A percentile compares a stretch with the other conserved stretches of the same genome.
Evolutionary conservation across 1,284 basidiomycete genomes (phyloP).

Genomic region (Cerioporus squamosus): DNA sequence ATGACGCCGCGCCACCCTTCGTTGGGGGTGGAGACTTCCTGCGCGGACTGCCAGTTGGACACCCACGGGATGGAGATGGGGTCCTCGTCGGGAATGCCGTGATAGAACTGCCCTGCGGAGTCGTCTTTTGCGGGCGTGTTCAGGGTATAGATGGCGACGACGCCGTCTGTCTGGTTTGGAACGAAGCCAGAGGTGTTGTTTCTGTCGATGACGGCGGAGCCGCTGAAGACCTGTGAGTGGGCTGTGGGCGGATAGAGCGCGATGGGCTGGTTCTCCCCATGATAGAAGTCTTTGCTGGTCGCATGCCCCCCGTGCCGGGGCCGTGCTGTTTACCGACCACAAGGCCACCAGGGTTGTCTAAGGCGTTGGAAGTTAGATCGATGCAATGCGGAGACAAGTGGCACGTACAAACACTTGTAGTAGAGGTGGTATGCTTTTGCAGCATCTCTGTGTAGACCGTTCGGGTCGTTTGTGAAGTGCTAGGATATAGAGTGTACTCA

Average conservation of each 20-base stretch:
- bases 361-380: too few relatives aligned
- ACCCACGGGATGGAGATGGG: conserved; percentile 19
- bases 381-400: background rate
- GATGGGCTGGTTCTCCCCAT: conserved; percentile 19
- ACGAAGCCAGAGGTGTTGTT: conserved; percentile 24
- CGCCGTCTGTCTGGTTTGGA: conserved; percentile 18
- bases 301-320: too few relatives aligned
- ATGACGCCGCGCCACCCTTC: conserved; percentile 23
- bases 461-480: conserved; percentile 23
- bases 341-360: conserved; percentile 14
- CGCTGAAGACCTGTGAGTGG: conserved; percentile 20
- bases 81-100: conserved; percentile 13
- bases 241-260: conserved; percentile 15
- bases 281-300: conserved; percentile 20
- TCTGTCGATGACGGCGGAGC: conserved; percentile 18
- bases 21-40: conserved; percentile 9
- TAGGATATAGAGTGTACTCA: background rate
- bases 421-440: conserved; percentile 19
- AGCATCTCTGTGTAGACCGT: conserved; percentile 16
- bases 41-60: conserved; percentile 18
- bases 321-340: conserved; percentile 18
- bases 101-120: conserved; percentile 23
- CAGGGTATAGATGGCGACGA: conserved; percentile 23
- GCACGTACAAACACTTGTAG: conserved; percentile 9
- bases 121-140: conserved; percentile 22